Evolutionary conservation across 2,329 filamentous ascomycete species (phyloP).

Genomic region (Ilyonectria mors-panacis): DNA sequence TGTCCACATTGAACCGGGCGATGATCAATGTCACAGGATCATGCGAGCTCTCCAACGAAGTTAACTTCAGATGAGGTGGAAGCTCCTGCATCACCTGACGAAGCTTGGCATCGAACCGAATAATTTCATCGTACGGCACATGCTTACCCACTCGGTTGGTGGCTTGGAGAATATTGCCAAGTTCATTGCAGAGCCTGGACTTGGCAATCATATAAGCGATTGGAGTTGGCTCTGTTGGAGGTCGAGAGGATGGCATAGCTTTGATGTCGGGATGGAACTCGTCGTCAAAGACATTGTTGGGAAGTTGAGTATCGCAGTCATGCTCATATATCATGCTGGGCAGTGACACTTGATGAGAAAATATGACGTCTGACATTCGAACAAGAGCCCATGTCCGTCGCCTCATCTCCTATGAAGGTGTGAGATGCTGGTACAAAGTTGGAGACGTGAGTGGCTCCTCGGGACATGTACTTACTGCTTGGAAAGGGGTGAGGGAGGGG

Average conservation of each 20-base stretch:
- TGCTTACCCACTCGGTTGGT: constrained; percentile 70
- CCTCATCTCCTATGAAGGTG: constrained; percentile 73
- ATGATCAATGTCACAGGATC: constrained; percentile 90
- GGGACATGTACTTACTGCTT: constrained; percentile 67
- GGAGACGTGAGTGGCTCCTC: not conserved
- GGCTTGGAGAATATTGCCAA: constrained; percentile 80
- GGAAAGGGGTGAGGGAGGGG: constrained; percentile 78
- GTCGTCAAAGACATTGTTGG: constrained; percentile 85
- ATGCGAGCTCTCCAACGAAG: constrained; percentile 79
- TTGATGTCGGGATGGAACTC: constrained; percentile 81
- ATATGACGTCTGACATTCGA: constrained; percentile 80
- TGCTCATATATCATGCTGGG: constrained; percentile 80
- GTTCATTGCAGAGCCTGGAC: constrained; percentile 75
- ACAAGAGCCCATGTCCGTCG: constrained; percentile 79
- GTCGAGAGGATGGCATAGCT: constrained; percentile 76
- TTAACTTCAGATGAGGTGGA: constrained; percentile 84
- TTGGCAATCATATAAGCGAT: constrained; percentile 86
- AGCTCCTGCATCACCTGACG: constrained; percentile 76
- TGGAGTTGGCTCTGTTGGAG: constrained; percentile 79
- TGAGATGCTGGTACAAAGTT: constrained; percentile 24
- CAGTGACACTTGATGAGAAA: constrained; percentile 81
- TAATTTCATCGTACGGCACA: constrained; percentile 75
- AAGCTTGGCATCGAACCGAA: constrained; percentile 73
- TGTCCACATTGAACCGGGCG: constrained; percentile 86
- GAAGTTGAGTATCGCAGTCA: constrained; percentile 82